These are phyloP conservation scores for Colletotrichum sublineola DNA, from an alignment of 2,329 filamentous ascomycete species.

Conservation along the genomic window DNA sequence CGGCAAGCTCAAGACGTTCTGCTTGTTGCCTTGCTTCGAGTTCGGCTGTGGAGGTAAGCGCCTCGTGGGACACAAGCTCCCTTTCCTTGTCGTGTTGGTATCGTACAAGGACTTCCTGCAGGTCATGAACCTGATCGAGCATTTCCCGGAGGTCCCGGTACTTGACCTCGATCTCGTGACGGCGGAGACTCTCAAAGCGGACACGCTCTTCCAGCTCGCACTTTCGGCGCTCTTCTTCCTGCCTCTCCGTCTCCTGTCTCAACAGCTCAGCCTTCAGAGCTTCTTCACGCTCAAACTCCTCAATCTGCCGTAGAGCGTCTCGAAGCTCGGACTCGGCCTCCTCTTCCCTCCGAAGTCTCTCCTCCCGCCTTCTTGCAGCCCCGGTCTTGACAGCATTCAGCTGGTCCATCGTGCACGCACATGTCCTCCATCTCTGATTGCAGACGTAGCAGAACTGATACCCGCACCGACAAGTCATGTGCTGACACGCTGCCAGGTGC, in stretches of 20 bases:
- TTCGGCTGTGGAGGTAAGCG: constrained; percentile 46
- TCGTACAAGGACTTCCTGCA: constrained; percentile 56
- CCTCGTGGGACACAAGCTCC: constrained; percentile 46
- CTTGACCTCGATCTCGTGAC: constrained; percentile 54
- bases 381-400: constrained; percentile 56
- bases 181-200: constrained; percentile 56
- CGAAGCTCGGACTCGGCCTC: constrained; percentile 52
- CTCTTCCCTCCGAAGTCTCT: constrained; percentile 51
- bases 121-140: constrained; percentile 57
- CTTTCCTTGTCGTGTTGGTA: constrained; percentile 55
- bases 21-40: constrained; percentile 51
- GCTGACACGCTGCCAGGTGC: constrained; percentile 83
- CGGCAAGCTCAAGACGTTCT: constrained; percentile 50
- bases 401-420: constrained; percentile 69
- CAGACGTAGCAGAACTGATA: constrained; percentile 90
- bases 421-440: constrained; percentile 78
- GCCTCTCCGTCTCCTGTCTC: constrained; percentile 54
- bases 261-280: constrained; percentile 56
- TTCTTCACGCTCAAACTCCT: constrained; percentile 62
- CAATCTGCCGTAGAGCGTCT: constrained; percentile 57
- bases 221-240: constrained; percentile 54
- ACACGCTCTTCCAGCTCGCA: constrained; percentile 55
- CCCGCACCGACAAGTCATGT: constrained; percentile 88
- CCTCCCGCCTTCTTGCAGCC: constrained; percentile 52
- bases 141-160: constrained; percentile 54